Conservation (phyloP, 2,329 filamentous ascomycete genomes). For the Hypocrella siamensis region DNA sequence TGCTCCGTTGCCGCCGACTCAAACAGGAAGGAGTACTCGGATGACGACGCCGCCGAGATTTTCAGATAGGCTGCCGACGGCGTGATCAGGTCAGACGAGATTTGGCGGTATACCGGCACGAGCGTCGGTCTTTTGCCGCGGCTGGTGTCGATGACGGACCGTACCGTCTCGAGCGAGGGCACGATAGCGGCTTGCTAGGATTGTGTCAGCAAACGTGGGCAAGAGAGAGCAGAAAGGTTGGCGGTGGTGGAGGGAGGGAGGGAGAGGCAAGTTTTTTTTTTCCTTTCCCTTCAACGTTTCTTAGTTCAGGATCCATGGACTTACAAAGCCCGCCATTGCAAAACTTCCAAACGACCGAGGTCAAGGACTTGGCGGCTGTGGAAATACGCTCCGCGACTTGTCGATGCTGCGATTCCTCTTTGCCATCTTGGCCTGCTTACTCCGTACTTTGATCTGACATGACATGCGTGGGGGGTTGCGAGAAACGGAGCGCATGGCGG, state of each 20-base stretch:
- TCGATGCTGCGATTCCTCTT: not conserved
- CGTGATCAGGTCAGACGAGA: conserved; percentile 83
- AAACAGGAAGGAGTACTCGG: conserved; percentile 81
- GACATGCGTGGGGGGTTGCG: no score
- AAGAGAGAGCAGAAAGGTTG: not conserved
- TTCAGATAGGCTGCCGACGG: conserved; percentile 94
- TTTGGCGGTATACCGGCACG: conserved; percentile 68
- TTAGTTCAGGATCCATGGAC: conserved; percentile 2
- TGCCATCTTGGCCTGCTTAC: no score
- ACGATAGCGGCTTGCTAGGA: conserved; percentile 23
- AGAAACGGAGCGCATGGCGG: no score
- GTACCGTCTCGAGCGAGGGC: conserved; percentile 30
- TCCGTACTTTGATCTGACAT: no score
- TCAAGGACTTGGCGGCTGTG: no score
- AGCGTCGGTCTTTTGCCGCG: conserved; percentile 41
- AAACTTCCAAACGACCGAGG: no score
- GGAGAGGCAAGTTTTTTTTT: not conserved
- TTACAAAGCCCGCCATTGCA: conserved; percentile 15
- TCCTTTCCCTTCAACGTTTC: not conserved
- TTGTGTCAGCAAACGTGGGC: not conserved
- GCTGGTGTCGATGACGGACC: conserved; percentile 20
- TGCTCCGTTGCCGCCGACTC: conserved; percentile 91
- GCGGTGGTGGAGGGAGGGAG: no score
- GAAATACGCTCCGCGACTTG: no score
- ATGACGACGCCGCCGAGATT: conserved; percentile 49